phyloP scores from a whole-genome alignment of 2,329 filamentous ascomycete species.

The Fusarium torreyae region DNA sequence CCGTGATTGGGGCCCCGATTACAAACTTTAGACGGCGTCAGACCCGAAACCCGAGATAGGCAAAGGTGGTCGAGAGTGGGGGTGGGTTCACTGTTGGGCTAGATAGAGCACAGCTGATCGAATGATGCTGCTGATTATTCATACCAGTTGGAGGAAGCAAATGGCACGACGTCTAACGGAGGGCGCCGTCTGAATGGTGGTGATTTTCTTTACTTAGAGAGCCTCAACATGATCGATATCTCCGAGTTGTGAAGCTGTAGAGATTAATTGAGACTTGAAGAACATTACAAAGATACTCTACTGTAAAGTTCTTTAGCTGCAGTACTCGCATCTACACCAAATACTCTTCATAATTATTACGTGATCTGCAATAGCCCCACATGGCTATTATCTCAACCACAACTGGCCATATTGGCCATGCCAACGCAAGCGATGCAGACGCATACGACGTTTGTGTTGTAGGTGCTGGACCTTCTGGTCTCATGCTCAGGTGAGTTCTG shows the following conservation, averaged over 20 bases:
- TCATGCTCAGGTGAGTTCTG: conserved; percentile 63
- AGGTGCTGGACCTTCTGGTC: conserved; percentile 69
- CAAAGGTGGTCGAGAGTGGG: conserved; percentile 1
- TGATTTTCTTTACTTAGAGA: not conserved
- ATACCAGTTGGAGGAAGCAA: not conserved
- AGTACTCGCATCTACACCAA: too few species aligned
- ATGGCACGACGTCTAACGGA: conserved; percentile 10
- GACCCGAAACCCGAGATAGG: conserved; percentile 16
- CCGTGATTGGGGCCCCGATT: not conserved
- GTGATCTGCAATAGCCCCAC: not conserved
- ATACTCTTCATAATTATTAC: not conserved
- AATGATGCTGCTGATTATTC: conserved; percentile 3
- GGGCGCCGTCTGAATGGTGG: not conserved
- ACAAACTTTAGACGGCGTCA: not conserved
- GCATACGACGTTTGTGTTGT: conserved; percentile 66
- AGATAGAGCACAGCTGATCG: conserved; percentile 2
- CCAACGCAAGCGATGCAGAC: not conserved
- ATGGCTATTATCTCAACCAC: conserved; percentile 4
- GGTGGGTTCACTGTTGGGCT: not conserved
- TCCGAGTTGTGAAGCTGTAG: not conserved
- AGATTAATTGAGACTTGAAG: not conserved
- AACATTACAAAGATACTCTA: not conserved
- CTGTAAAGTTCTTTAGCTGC: too few species aligned
- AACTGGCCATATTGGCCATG: not conserved
- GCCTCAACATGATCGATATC: not conserved